Evolutionary conservation across 495 filamentous ascomycete genomes (phyloP).

Genomic region (Viridothelium virens): DNA sequence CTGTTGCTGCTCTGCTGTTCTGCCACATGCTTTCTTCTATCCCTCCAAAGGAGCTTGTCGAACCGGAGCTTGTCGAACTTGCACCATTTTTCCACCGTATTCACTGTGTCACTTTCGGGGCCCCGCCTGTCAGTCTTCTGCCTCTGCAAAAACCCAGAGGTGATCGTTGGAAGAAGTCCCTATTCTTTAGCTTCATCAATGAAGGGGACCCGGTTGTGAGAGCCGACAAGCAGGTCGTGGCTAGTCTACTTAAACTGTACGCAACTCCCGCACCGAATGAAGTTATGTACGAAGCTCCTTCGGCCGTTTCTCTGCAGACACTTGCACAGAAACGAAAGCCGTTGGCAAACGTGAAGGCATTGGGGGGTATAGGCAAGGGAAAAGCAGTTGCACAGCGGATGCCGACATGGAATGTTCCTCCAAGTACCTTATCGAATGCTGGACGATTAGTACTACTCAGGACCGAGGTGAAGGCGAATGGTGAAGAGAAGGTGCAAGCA

Average conservation of each 20-base stretch:
- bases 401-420: conserved; percentile 56
- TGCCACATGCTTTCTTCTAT: conserved; percentile 64
- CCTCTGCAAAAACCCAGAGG: conserved; percentile 53
- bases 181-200: conserved; percentile 73
- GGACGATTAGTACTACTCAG: conserved; percentile 60
- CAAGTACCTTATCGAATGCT: conserved; percentile 54
- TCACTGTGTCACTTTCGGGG: conserved; percentile 76
- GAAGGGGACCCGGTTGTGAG: conserved; percentile 75
- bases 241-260: conserved; percentile 62
- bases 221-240: conserved; percentile 66
- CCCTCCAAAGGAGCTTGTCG: conserved; percentile 28
- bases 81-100: conserved; percentile 63
- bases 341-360: neutral
- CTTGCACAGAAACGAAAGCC: neutral
- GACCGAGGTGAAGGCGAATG: conserved; percentile 29
- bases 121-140: conserved; percentile 64
- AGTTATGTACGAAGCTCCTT: neutral
- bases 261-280: conserved; percentile 49
- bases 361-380: conserved; percentile 11
- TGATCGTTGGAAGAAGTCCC: conserved; percentile 47
- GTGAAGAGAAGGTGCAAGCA: conserved; percentile 50
- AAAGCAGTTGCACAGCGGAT: conserved; percentile 14
- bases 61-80: conserved; percentile 59
- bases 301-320: conserved; percentile 1
- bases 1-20: conserved; percentile 69